These are phyloP conservation scores for Thermoascus crustaceus DNA, from an alignment of 2,329 filamentous ascomycete species.

Conservation along the genomic window DNA sequence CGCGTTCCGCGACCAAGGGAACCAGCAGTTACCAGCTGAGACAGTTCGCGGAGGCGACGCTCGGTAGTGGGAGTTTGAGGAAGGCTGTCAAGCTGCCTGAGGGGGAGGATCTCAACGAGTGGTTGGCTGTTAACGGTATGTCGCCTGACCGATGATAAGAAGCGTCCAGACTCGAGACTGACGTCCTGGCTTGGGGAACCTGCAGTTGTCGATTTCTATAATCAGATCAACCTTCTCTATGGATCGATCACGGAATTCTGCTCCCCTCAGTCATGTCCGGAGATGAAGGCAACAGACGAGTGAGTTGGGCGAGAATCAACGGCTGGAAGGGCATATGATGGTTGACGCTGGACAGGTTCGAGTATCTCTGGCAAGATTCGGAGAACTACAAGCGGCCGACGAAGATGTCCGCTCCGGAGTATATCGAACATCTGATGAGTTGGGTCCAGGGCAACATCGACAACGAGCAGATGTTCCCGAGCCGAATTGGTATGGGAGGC, in stretches of 20 bases:
- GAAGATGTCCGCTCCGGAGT: slow-evolving; percentile 94
- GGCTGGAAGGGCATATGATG: neutral
- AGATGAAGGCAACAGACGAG: slow-evolving; percentile 99
- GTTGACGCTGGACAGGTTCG: slow-evolving; percentile 56
- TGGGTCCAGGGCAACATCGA: slow-evolving; percentile 96
- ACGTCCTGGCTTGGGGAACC: slow-evolving; percentile 10
- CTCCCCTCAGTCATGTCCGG: slow-evolving; percentile 90
- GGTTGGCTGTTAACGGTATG: slow-evolving; percentile 93
- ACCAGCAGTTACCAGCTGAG: slow-evolving; percentile 88
- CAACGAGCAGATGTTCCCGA: slow-evolving; percentile 92
- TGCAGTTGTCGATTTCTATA: slow-evolving; percentile 98
- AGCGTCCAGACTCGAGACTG: slow-evolving; percentile 13
- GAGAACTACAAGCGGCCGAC: slow-evolving; percentile 92
- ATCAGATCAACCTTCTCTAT: slow-evolving; percentile 98
- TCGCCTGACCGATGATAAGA: neutral
- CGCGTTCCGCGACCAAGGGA: slow-evolving; percentile 73
- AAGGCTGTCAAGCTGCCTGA: slow-evolving; percentile 97
- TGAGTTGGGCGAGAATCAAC: slow-evolving; percentile 37
- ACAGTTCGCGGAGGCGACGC: slow-evolving; percentile 95
- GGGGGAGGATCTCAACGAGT: slow-evolving; percentile 95
- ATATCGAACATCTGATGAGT: slow-evolving; percentile 94
- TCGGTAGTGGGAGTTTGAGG: slow-evolving; percentile 86
- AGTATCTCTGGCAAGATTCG: slow-evolving; percentile 97
- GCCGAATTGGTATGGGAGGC: slow-evolving; percentile 71
- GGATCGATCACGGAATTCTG: slow-evolving; percentile 99